Evolutionary conservation across 2,329 filamentous ascomycete species (phyloP), one percentile per base, ranked within the genome.

Genomic region (Claviceps quebecensis): DNA sequence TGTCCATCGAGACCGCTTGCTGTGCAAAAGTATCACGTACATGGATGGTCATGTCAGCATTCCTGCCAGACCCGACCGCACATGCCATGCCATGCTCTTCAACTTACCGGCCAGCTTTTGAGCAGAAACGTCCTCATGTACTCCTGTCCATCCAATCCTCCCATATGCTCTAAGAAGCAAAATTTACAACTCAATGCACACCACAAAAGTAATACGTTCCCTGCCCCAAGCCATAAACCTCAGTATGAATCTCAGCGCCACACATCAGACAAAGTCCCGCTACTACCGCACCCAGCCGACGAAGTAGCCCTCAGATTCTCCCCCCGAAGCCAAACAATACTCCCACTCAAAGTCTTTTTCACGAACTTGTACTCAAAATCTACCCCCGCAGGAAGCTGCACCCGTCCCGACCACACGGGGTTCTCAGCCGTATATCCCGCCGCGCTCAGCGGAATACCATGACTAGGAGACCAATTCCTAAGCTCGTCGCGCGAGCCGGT

Each of bases 291-390:
- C 39, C 43, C 49, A 16, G 14, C 29, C 6, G 52, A 50, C 2
- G 52, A 54, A 6, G 34, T 44, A 16, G 38, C 51, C n/a, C 60
- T 63, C 40, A 68, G 58, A 49, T 72, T 72, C 0, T 68, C 67
- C 22, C 79, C 79, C 49, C 69, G 73, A 63, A 83, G 80, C 80
- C 79, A 84, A 0, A 67, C 70, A 5, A 79, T 67, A 0, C 61
- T 64, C 0, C 78, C 77, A 56, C 70, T 67, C 1, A 60, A 61
- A n/a, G 67, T 69, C 43, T 78, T 72, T 56, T 74, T 74, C 56
- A 84, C 71, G 58, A 77, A 85, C 64, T 84, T 83, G 61, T 82
- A 84, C 62, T 76, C 61, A 53, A 84, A 73, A 0, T 61, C 66
- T 0, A 67, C 71, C 1, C 77, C 79, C 0, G 77, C 70, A 0